phyloP scores from a whole-genome alignment of 2,329 filamentous ascomycete genomes.

The Pestalotiopsis sp. region DNA sequence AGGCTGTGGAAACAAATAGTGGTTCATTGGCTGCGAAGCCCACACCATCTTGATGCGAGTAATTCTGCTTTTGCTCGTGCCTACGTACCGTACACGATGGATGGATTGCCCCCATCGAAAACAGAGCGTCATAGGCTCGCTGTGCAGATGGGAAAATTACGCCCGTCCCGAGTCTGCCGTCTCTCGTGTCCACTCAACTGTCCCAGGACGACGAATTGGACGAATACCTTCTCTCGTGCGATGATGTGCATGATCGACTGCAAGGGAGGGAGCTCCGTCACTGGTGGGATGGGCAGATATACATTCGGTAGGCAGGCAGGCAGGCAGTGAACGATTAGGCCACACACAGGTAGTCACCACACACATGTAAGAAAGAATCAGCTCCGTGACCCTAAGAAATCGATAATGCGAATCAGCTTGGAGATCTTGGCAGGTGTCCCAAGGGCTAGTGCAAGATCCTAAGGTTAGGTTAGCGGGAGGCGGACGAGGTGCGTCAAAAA shows the following conservation, averaged over 20 bases:
- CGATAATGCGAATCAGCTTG: conserved; percentile 4
- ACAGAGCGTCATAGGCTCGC: neutral
- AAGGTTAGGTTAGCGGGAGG: conserved; percentile 3
- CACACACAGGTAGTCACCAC: neutral
- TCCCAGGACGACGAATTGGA: neutral
- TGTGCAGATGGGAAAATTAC: neutral
- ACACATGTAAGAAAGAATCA: neutral
- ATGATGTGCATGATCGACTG: neutral
- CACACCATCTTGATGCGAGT: conserved; percentile 9
- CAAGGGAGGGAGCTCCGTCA: neutral
- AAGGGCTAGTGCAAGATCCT: conserved; percentile 5
- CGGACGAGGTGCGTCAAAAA: neutral
- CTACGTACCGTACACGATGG: neutral
- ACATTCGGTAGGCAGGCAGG: too few species aligned
- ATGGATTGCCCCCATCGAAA: neutral
- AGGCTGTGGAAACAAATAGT: neutral
- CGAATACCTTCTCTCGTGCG: neutral
- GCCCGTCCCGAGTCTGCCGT: neutral
- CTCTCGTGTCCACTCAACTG: neutral
- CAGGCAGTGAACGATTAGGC: neutral
- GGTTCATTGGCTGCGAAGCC: neutral
- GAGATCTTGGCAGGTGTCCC: conserved; percentile 1
- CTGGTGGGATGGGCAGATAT: too few species aligned
- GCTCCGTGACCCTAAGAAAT: neutral
- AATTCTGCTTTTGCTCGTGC: conserved; percentile 1